phyloP scores from a whole-genome alignment of 2,329 filamentous ascomycete genomes.

The Hirsutella rhossiliensis region DNA sequence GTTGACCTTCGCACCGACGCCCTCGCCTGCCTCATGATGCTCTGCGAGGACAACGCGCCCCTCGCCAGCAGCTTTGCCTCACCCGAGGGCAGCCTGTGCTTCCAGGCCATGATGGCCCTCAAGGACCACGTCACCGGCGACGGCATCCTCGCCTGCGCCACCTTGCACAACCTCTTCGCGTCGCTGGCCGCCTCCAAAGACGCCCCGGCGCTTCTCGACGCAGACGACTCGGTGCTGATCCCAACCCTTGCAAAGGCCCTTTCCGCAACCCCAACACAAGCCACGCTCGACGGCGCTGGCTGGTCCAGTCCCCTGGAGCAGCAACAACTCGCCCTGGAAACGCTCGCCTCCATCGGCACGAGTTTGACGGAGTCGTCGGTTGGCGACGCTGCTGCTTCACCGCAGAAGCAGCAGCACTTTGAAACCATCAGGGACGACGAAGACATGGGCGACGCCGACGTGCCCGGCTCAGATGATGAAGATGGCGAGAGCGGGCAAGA shows the following conservation, averaged over 20 bases:
- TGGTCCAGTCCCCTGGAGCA: slow-evolving; percentile 32
- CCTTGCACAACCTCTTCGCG: slow-evolving; percentile 51
- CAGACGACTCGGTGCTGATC: slow-evolving; percentile 21
- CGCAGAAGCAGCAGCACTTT: slow-evolving; percentile 10
- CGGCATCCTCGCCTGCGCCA: slow-evolving; percentile 44
- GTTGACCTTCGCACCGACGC: slow-evolving; percentile 30
- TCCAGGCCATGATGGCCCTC: slow-evolving; percentile 36
- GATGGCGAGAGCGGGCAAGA: slow-evolving; percentile 21
- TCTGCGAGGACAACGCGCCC: slow-evolving; percentile 47
- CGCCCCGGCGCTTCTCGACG: slow-evolving; percentile 11
- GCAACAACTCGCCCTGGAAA: slow-evolving; percentile 45
- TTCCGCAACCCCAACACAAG: slow-evolving; percentile 13
- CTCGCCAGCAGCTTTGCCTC: slow-evolving; percentile 41
- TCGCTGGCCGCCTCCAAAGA: slow-evolving; percentile 17
- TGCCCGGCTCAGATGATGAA: slow-evolving; percentile 22
- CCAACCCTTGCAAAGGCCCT: slow-evolving; percentile 23
- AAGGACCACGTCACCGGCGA: slow-evolving; percentile 33
- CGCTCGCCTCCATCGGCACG: slow-evolving; percentile 52
- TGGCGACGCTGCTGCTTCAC: slow-evolving; percentile 20
- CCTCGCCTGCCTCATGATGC: slow-evolving; percentile 41
- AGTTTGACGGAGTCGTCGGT: slow-evolving; percentile 36
- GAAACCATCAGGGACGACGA: slow-evolving; percentile 26
- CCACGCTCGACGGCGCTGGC: slow-evolving; percentile 17
- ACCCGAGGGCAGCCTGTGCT: slow-evolving; percentile 32
- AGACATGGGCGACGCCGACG: slow-evolving; percentile 23